Conservation (phyloP, 2,329 filamentous ascomycete genomes). For the Aspergillus flavus region DNA sequence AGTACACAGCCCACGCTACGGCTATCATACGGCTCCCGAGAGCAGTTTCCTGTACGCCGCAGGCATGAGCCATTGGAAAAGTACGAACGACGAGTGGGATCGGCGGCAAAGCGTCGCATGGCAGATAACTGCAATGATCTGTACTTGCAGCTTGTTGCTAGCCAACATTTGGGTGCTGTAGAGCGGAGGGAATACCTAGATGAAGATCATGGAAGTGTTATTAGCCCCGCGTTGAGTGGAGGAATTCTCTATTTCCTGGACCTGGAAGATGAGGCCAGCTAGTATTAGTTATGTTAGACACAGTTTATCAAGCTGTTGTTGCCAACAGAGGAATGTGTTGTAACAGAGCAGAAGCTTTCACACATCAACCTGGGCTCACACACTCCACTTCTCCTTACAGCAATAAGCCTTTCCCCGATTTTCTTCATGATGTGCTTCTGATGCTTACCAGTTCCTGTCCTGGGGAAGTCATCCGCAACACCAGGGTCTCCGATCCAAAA, state of each 20-base stretch:
- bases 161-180: conserved; percentile 17
- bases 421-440: conserved; percentile 59
- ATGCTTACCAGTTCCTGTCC: conserved; percentile 69
- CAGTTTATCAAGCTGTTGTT: neutral
- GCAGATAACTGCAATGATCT: conserved; percentile 29
- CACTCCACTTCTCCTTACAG: neutral
- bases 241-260: conserved; percentile 23
- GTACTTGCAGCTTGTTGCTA: conserved; percentile 17
- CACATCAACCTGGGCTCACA: neutral
- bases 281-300: neutral
- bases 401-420: conserved; percentile 30
- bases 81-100: conserved; percentile 28
- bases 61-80: conserved; percentile 33
- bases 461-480: conserved; percentile 54
- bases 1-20: conserved; percentile 27
- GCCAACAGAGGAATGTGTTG: neutral
- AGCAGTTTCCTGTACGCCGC: conserved; percentile 32
- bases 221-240: conserved; percentile 31
- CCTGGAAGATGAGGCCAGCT: neutral
- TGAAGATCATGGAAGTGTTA: conserved; percentile 38
- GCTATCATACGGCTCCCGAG: conserved; percentile 39
- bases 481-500: conserved; percentile 71
- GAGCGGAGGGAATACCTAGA: conserved; percentile 26
- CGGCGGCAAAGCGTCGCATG: conserved; percentile 26
- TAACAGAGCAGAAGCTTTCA: neutral